These are phyloP conservation scores for Gonium pectorale DNA, from an alignment of 139 green algal species.

Conservation along the genomic window DNA sequence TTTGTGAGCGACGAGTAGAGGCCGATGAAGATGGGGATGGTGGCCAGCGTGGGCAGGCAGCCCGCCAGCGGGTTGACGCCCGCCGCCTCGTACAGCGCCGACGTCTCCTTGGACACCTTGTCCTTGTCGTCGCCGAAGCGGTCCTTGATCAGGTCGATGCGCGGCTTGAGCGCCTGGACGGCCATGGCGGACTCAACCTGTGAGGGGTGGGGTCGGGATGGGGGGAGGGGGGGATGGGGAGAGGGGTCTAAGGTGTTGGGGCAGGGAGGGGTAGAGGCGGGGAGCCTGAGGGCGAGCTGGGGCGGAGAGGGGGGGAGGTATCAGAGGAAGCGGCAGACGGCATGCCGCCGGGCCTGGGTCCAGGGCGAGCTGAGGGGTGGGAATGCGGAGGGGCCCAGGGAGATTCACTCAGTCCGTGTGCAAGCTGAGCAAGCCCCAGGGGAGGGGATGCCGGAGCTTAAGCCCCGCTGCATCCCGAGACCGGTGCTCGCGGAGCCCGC, in stretches of 20 bases:
- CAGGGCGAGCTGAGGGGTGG: too few relatives aligned
- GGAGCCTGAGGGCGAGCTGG: too few relatives aligned
- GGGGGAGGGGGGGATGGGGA: background rate
- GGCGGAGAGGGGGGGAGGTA: background rate
- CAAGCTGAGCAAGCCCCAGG: too few relatives aligned
- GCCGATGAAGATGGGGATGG: conserved; percentile 94
- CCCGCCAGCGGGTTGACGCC: conserved; percentile 88
- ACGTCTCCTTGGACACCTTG: conserved; percentile 81
- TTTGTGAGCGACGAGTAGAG: conserved; percentile 81
- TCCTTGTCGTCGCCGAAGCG: conserved; percentile 92
- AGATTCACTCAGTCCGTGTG: too few relatives aligned
- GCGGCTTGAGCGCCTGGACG: conserved; percentile 88
- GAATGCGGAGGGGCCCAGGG: too few relatives aligned
- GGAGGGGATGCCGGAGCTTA: too few relatives aligned
- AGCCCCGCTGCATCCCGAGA: too few relatives aligned
- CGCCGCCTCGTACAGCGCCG: conserved; percentile 90
- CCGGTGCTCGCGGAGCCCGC: too few relatives aligned
- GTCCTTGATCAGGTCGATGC: conserved; percentile 92
- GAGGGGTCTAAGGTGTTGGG: background rate
- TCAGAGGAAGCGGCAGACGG: too few relatives aligned
- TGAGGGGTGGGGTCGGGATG: background rate
- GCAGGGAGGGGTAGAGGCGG: background rate
- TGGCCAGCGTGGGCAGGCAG: conserved; percentile 90
- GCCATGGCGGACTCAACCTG: conserved; percentile 86
- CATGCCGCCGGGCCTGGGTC: too few relatives aligned